These are phyloP conservation scores for Globisporangium nagaii DNA, from an alignment of 352 stramenopile genomes.

Conservation along the genomic window DNA sequence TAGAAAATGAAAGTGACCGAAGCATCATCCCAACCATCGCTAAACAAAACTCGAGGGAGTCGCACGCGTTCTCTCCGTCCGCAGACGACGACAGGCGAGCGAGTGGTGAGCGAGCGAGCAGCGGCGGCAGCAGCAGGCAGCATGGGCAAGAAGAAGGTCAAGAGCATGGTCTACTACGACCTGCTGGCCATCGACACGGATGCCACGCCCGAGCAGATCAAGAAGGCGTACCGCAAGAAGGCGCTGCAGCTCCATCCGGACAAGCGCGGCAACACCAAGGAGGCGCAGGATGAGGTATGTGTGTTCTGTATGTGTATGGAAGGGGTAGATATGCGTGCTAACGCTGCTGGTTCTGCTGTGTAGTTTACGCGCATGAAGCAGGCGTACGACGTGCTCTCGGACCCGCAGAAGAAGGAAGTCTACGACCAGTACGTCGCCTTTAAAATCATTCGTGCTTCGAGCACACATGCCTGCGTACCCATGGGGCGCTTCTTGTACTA, in stretches of 20 bases:
- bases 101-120: background rate
- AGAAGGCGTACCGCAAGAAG: conserved; percentile 90
- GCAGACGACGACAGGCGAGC: too few species aligned
- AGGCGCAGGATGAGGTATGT: conserved; percentile 67
- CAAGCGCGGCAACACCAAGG: conserved; percentile 79
- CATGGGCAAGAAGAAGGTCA: conserved; percentile 55
- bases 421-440: conserved; percentile 58
- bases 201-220: conserved; percentile 81
- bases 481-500: background rate
- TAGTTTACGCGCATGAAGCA: conserved; percentile 90
- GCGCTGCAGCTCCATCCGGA: conserved; percentile 91
- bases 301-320: background rate
- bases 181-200: conserved; percentile 72
- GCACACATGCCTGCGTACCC: background rate
- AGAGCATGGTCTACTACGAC: conserved; percentile 76
- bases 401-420: conserved; percentile 80
- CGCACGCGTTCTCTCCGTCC: too few species aligned
- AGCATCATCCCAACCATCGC: too few species aligned
- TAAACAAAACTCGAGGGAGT: too few species aligned
- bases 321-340: background rate
- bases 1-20: too few species aligned
- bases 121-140: background rate
- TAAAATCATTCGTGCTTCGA: background rate
- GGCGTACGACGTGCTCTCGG: conserved; percentile 91
- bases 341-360: conserved; percentile 3